These are phyloP conservation scores for Pseudocercospora pini-densiflorae DNA, from an alignment of 2,329 filamentous ascomycete genomes.

Conservation along the genomic window DNA sequence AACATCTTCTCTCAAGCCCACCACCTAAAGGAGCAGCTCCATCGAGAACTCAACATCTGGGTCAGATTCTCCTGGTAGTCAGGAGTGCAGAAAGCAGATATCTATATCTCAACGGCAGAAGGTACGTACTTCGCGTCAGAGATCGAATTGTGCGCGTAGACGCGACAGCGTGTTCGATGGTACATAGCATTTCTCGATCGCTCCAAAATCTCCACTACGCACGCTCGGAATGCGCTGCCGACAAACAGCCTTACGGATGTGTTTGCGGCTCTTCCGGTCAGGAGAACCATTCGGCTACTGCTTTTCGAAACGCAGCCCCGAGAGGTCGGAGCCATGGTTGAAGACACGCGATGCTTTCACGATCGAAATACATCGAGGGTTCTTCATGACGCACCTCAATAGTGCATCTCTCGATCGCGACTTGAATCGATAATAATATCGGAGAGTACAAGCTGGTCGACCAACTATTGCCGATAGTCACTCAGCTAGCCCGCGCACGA, in stretches of 20 bases:
- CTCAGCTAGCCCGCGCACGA: background rate
- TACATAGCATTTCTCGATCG: slow-evolving; percentile 7
- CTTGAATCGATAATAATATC: background rate
- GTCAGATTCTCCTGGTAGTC: background rate
- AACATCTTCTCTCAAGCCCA: background rate
- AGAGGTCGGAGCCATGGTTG: background rate
- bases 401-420: slow-evolving; percentile 10
- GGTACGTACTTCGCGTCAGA: background rate
- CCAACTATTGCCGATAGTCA: background rate
- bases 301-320: background rate
- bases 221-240: slow-evolving; percentile 1
- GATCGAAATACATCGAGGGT: slow-evolving; percentile 5
- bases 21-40: background rate
- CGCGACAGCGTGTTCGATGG: background rate
- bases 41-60: background rate
- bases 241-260: slow-evolving; percentile 1
- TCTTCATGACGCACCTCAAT: slow-evolving; percentile 6
- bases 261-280: slow-evolving; percentile 8
- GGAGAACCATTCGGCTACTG: background rate
- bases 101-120: slow-evolving; percentile 8
- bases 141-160: background rate
- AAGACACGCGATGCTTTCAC: background rate
- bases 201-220: background rate
- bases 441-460: background rate
- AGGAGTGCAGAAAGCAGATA: slow-evolving; percentile 2